Percentiles rank a stretch among this genome's conserved stretches.
Conservation (phyloP, 2,329 filamentous ascomycete genomes). For the Diaporthe eres region DNA sequence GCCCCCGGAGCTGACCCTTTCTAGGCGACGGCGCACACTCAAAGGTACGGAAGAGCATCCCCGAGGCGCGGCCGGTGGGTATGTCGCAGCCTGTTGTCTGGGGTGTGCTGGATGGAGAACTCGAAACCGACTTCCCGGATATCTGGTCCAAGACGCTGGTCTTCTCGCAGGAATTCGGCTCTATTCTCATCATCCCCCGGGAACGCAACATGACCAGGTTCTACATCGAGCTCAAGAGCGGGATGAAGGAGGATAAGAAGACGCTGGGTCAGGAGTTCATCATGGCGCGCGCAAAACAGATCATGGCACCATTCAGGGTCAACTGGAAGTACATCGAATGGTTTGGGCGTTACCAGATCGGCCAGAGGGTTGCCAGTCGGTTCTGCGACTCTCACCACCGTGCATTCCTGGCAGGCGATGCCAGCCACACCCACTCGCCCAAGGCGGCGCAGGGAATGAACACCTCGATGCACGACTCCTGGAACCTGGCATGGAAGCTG, state of each 20-base stretch:
- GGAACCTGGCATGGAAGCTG: slow-evolving; percentile 60
- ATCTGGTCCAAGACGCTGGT: slow-evolving; percentile 72
- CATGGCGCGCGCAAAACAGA: slow-evolving; percentile 64
- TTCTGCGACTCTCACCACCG: slow-evolving; percentile 67
- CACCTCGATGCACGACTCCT: slow-evolving; percentile 55
- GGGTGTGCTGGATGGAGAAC: slow-evolving; percentile 70
- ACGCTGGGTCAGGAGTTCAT: slow-evolving; percentile 67
- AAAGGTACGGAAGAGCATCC: slow-evolving; percentile 64
- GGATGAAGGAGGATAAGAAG: slow-evolving; percentile 45
- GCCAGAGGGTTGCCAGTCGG: slow-evolving; percentile 70
- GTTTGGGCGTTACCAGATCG: slow-evolving; percentile 71
- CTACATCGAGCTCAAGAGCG: slow-evolving; percentile 49
- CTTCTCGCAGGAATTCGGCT: slow-evolving; percentile 67
- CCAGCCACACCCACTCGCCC: slow-evolving; percentile 72
- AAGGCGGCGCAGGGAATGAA: slow-evolving; percentile 70
- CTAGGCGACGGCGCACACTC: slow-evolving; percentile 67
- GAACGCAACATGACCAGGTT: slow-evolving; percentile 70
- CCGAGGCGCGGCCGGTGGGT: slow-evolving; percentile 58
- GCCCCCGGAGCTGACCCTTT: slow-evolving; percentile 39
- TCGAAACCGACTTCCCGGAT: slow-evolving; percentile 73
- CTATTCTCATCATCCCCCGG: slow-evolving; percentile 71
- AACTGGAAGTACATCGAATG: slow-evolving; percentile 59
- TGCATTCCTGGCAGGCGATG: slow-evolving; percentile 72
- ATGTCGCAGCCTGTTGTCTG: slow-evolving; percentile 55
- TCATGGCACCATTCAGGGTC: slow-evolving; percentile 59